phyloP scores from a whole-genome alignment of 441 rosid species.

The Gossypium trilobum region DNA sequence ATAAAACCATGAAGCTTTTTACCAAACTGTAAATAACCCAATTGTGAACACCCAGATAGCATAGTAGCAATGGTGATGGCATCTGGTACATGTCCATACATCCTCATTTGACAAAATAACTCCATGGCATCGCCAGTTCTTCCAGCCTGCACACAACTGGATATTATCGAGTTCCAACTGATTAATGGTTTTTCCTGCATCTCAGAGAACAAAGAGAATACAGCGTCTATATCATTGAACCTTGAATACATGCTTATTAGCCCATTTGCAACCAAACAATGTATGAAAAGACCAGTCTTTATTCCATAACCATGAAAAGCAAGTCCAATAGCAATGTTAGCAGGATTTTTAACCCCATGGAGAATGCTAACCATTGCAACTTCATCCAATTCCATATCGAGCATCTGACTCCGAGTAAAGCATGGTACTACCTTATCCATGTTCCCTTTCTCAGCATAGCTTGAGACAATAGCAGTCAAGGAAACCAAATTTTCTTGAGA shows the following conservation, averaged over 20 bases:
- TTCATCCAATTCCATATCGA: constrained; percentile 53
- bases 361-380: constrained; percentile 63
- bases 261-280: constrained; percentile 50
- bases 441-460: constrained; percentile 57
- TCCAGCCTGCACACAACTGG: constrained; percentile 66
- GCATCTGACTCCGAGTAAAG: constrained; percentile 37
- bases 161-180: constrained; percentile 77
- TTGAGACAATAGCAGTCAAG: constrained; percentile 54
- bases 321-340: constrained; percentile 33
- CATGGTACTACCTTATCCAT: constrained; percentile 28
- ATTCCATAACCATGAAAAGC: constrained; percentile 53
- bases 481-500: constrained; percentile 43
- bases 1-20: constrained; percentile 45
- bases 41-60: constrained; percentile 64
- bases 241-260: constrained; percentile 66
- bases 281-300: constrained; percentile 44
- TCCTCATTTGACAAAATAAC: constrained; percentile 47
- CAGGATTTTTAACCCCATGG: constrained; percentile 42
- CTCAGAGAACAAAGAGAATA: constrained; percentile 40
- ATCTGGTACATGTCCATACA: constrained; percentile 42
- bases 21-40: constrained; percentile 51
- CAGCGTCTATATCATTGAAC: constrained; percentile 41
- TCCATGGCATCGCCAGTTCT: constrained; percentile 39
- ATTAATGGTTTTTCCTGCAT: constrained; percentile 39
- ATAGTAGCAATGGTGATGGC: constrained; percentile 49